phyloP scores from a whole-genome alignment of 2,329 filamentous ascomycete genomes.

The Huntiella omanensis region DNA sequence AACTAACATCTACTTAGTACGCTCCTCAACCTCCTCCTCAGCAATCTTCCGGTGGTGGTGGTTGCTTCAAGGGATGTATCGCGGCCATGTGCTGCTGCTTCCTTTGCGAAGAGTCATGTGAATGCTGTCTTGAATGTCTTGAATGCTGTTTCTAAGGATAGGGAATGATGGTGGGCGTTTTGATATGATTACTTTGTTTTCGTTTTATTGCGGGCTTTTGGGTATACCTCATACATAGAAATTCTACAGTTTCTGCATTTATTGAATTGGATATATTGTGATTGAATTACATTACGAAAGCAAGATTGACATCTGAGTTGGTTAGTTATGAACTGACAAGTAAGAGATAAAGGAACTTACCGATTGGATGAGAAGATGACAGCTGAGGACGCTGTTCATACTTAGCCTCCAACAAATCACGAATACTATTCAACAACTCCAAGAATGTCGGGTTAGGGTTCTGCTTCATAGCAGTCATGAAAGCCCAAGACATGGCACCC shows the following conservation, averaged over 20 bases:
- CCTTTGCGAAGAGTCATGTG: constrained; percentile 25
- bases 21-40: constrained; percentile 17
- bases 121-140: constrained; percentile 18
- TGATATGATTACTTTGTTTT: background rate
- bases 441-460: constrained; percentile 94
- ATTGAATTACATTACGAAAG: no score
- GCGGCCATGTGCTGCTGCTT: constrained; percentile 26
- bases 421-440: constrained; percentile 84
- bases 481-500: constrained; percentile 96
- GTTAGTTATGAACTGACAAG: background rate
- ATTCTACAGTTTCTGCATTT: no score
- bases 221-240: no score
- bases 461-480: constrained; percentile 77
- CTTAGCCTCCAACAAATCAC: constrained; percentile 68
- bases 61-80: constrained; percentile 24
- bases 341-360: constrained; percentile 32
- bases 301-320: no score
- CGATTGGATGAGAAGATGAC: constrained; percentile 86
- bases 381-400: constrained; percentile 93
- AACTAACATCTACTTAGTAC: constrained; percentile 13
- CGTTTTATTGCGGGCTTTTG: no score
- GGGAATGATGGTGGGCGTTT: no score
- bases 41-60: constrained; percentile 21
- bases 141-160: no score
- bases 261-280: no score